Evolutionary conservation across 176 grass and related monocot species (phyloP).

Genomic region (Aegilops longissima): DNA sequence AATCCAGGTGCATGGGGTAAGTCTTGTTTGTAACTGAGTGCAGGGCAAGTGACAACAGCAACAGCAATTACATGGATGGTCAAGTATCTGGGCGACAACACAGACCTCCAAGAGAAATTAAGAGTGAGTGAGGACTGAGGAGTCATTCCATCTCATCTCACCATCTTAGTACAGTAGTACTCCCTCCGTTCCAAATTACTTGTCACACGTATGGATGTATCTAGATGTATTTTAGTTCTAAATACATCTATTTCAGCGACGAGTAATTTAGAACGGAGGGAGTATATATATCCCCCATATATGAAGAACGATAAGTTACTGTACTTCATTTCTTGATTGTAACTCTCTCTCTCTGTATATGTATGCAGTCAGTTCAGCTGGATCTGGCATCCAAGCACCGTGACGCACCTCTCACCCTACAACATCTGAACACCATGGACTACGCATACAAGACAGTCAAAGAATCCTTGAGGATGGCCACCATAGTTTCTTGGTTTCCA

Average conservation of each 20-base stretch:
- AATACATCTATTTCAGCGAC: too few species aligned
- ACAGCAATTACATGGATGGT: constrained; percentile 92
- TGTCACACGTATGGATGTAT: too few species aligned
- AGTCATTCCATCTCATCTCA: not conserved
- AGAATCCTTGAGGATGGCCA: constrained; percentile 85
- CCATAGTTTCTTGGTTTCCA: constrained; percentile 96
- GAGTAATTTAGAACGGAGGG: too few species aligned
- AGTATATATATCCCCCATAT: not conserved
- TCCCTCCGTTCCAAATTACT: too few species aligned
- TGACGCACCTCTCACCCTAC: constrained; percentile 36
- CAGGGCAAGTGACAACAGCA: constrained; percentile 89
- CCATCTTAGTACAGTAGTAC: too few species aligned
- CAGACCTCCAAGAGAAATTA: constrained; percentile 60
- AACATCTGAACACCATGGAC: constrained; percentile 68
- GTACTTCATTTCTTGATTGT: not conserved
- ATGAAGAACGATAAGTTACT: not conserved
- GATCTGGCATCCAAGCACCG: constrained; percentile 35
- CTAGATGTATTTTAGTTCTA: too few species aligned
- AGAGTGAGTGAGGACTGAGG: constrained; percentile 40
- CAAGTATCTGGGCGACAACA: constrained; percentile 75
- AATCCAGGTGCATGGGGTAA: not conserved
- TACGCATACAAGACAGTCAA: constrained; percentile 79
- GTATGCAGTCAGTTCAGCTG: constrained; percentile 55
- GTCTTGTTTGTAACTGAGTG: not conserved
- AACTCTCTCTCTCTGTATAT: not conserved